Percentiles rank a stretch among this genome's conserved stretches.
Conservation (phyloP, 306 rosid genomes). For the Ochetophila trinervis region DNA sequence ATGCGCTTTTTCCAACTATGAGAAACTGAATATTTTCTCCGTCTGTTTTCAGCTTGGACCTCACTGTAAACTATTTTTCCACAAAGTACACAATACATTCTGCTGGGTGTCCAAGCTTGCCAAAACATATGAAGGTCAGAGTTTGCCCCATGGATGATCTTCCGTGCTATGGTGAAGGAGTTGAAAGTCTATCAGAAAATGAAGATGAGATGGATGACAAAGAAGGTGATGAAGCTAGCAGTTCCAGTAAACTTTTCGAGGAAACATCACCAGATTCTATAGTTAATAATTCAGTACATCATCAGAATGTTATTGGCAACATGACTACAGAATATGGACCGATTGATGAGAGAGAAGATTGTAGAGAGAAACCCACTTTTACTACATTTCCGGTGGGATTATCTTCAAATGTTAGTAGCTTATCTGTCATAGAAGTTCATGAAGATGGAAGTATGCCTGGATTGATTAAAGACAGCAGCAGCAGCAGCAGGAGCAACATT, state of each 20-base stretch:
- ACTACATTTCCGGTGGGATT: slow-evolving; percentile 16
- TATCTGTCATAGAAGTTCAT: slow-evolving; percentile 20
- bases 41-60: slow-evolving; percentile 55
- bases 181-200: slow-evolving; percentile 38
- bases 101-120: slow-evolving; percentile 79
- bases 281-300: slow-evolving; percentile 18
- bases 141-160: slow-evolving; percentile 68
- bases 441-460: slow-evolving; percentile 19
- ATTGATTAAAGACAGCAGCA: slow-evolving; percentile 2
- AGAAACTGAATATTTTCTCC: slow-evolving; percentile 24
- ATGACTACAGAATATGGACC: slow-evolving; percentile 8
- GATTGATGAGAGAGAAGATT: slow-evolving; percentile 34
- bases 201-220: slow-evolving; percentile 45
- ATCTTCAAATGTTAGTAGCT: slow-evolving; percentile 12
- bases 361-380: slow-evolving; percentile 19
- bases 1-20: not conserved
- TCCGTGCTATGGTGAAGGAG: slow-evolving; percentile 61
- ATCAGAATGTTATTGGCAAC: slow-evolving; percentile 2
- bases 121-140: slow-evolving; percentile 62
- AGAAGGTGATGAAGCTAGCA: slow-evolving; percentile 29
- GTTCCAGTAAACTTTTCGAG: slow-evolving; percentile 20
- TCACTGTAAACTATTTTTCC: slow-evolving; percentile 78
- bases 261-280: slow-evolving; percentile 28
- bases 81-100: slow-evolving; percentile 67
- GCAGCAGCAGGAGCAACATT: not conserved